phyloP scores from a whole-genome alignment of 495 filamentous ascomycete genomes.

The Filosporella fistucella region DNA sequence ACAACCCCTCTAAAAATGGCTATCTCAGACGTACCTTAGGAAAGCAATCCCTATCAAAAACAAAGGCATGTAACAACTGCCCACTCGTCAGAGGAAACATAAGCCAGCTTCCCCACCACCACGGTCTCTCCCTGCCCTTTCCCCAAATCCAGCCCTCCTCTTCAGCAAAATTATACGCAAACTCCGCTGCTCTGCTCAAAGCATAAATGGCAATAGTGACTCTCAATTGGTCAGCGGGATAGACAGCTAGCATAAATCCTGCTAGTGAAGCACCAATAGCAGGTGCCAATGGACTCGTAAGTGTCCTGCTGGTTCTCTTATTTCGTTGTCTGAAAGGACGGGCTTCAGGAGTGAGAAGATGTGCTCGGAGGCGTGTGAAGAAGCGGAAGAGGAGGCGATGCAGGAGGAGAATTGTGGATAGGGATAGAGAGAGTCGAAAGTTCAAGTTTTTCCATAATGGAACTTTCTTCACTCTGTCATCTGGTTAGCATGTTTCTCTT shows the following conservation, averaged over 20 bases:
- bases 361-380: constrained; percentile 71
- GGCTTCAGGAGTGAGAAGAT: constrained; percentile 70
- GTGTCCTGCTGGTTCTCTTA: constrained; percentile 62
- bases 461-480: constrained; percentile 32
- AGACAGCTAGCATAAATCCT: constrained; percentile 74
- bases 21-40: constrained; percentile 44
- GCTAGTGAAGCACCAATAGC: constrained; percentile 84
- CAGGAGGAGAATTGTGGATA: constrained; percentile 79
- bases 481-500: constrained; percentile 3
- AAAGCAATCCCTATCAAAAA: constrained; percentile 89
- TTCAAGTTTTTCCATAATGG: constrained; percentile 64
- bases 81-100: constrained; percentile 88
- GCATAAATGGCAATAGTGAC: constrained; percentile 76
- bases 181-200: constrained; percentile 76
- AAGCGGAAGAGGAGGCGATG: constrained; percentile 91
- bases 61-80: constrained; percentile 84
- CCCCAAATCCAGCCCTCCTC: constrained; percentile 71
- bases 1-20: not conserved
- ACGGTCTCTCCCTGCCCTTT: constrained; percentile 47
- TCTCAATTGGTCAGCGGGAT: constrained; percentile 71
- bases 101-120: constrained; percentile 97
- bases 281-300: constrained; percentile 80
- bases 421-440: constrained; percentile 71
- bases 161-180: constrained; percentile 78
- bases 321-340: constrained; percentile 76